Evolutionary conservation across 1,284 basidiomycete species (phyloP), one percentile per base, ranked within the genome.

Genomic region (Rhodotorula sp.): DNA sequence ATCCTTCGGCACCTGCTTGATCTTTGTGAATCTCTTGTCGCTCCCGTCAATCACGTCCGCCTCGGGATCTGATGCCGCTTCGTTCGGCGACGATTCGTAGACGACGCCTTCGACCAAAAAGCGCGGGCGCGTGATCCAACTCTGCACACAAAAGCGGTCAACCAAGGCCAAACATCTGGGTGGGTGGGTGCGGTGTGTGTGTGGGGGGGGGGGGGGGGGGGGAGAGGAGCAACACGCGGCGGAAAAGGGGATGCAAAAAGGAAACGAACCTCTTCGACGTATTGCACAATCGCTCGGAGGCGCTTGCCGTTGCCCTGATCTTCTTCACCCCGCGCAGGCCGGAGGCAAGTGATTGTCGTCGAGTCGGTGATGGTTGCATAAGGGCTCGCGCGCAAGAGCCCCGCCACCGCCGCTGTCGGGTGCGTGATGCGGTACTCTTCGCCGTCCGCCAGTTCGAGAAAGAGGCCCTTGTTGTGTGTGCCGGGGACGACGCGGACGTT

Each of bases 201-300:
- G n/a, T n/a, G n/a, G n/a, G n/a, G n/a, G n/a, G n/a, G n/a, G n/a
- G n/a, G n/a, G n/a, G n/a, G n/a, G n/a, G n/a, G n/a, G n/a, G n/a
- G n/a, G n/a, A n/a, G n/a, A n/a, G n/a, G n/a, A n/a, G n/a, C n/a
- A n/a, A n/a, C n/a, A n/a, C n/a, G n/a, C n/a, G n/a, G n/a, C n/a
- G n/a, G n/a, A n/a, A n/a, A n/a, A n/a, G n/a, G n/a, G n/a, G n/a
- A n/a, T n/a, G n/a, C n/a, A n/a, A n/a, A n/a, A n/a, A n/a, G n/a
- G n/a, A n/a, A n/a, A n/a, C 87, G 61, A 71, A 91, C 90, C 87
- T 99, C 94, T 78, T 99, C 95, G 82, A 94, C 94, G 83, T 96
- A 98, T 77, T 95, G 93, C 68, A 96, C 86, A 69, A 99, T 86
- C 12, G 91, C 85, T 65, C 94, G 85, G 77, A 93, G 86, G 76